Conservation (phyloP, 2,329 filamentous ascomycete species). For the Epicoccum sorghinum region DNA sequence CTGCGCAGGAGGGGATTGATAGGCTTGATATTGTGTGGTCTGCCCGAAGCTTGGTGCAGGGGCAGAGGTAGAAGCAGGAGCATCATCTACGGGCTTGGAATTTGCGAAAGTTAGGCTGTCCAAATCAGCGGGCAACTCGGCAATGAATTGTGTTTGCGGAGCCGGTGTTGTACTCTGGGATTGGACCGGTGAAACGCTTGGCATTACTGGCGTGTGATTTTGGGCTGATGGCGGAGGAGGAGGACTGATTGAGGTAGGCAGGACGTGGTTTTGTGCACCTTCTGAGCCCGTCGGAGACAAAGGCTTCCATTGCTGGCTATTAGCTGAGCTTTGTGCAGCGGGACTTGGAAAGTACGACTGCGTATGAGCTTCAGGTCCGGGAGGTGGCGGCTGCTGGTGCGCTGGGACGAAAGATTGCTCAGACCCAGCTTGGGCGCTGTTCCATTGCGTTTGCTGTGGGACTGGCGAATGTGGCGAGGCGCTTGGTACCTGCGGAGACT, state of each 20-base stretch:
- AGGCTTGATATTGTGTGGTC: slow-evolving; percentile 36
- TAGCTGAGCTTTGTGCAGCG: not conserved
- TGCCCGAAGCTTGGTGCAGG: slow-evolving; percentile 8
- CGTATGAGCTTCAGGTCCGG: not conserved
- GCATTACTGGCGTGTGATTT: slow-evolving; percentile 15
- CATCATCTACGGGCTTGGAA: slow-evolving; percentile 18
- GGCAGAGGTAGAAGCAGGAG: slow-evolving; percentile 1
- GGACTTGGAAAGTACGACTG: slow-evolving; percentile 18
- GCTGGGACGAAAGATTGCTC: slow-evolving; percentile 3
- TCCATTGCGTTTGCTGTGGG: slow-evolving; percentile 19
- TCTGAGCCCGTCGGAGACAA: slow-evolving; percentile 24
- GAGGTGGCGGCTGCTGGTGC: not conserved
- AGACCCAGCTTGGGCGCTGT: not conserved
- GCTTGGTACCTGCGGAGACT: slow-evolving; percentile 18
- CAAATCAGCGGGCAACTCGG: slow-evolving; percentile 43
- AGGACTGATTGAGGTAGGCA: slow-evolving; percentile 24
- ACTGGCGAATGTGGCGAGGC: slow-evolving; percentile 18
- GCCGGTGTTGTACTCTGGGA: slow-evolving; percentile 21
- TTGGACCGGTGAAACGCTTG: slow-evolving; percentile 16
- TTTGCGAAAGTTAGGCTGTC: slow-evolving; percentile 32
- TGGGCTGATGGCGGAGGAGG: slow-evolving; percentile 19
- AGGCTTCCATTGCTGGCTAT: slow-evolving; percentile 34
- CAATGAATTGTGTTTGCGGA: slow-evolving; percentile 25
- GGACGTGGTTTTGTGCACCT: slow-evolving; percentile 14
- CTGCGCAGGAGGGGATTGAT: slow-evolving; percentile 26